A percentile compares a stretch with the other conserved stretches of the same genome.
Conservation (phyloP, 1,284 basidiomycete species). For the Microstroma glucosiphilum region DNA sequence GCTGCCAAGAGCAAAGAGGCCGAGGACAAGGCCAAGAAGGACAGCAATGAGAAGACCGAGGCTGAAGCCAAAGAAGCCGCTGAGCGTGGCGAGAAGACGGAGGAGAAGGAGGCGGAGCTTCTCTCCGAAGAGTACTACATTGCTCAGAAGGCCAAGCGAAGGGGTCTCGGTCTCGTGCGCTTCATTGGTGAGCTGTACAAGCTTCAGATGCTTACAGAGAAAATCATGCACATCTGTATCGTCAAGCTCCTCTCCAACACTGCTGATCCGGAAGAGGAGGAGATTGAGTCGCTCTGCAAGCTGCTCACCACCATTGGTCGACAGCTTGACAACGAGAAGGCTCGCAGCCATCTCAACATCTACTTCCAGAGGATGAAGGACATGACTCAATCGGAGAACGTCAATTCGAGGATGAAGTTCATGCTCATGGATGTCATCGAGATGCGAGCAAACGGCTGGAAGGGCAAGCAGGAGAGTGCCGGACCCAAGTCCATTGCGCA, state of each 20-base stretch:
- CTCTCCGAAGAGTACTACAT: constrained; percentile 96
- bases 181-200: constrained; percentile 99
- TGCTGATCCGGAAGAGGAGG: constrained; percentile 91
- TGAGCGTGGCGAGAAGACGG: constrained; percentile 48
- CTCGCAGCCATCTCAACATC: constrained; percentile 76
- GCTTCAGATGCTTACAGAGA: constrained; percentile 84
- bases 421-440: constrained; percentile 94
- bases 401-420: constrained; percentile 83
- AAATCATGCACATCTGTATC: constrained; percentile 94
- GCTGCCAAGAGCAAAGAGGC: constrained; percentile 58
- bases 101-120: constrained; percentile 52
- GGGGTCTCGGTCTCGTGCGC: constrained; percentile 90
- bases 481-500: constrained; percentile 85
- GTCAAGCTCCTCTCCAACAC: constrained; percentile 88
- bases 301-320: constrained; percentile 81
- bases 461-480: constrained; percentile 64
- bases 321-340: constrained; percentile 68
- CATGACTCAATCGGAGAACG: constrained; percentile 63
- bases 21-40: constrained; percentile 58
- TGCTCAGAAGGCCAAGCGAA: constrained; percentile 91
- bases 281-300: constrained; percentile 92
- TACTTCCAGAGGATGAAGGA: constrained; percentile 87
- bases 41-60: constrained; percentile 53
- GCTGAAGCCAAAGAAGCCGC: constrained; percentile 60
- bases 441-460: constrained; percentile 76